Evolutionary conservation across 164 flowering plant genomes (phyloP).

Genomic region (Liriodendron chinense): DNA sequence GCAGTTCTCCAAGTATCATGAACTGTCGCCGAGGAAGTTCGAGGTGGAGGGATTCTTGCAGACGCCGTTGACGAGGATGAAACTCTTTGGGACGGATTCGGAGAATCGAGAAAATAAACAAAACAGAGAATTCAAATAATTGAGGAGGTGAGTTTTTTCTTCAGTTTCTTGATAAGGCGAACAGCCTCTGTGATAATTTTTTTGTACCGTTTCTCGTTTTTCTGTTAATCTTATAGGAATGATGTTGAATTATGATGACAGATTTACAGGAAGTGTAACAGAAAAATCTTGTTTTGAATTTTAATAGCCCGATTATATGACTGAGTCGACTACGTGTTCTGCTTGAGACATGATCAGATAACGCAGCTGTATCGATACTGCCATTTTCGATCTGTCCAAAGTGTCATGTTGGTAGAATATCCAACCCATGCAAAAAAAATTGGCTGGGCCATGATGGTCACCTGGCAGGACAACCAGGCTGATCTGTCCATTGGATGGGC

Average conservation of each 20-base stretch:
- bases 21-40: conserved; percentile 63
- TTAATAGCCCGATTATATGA: neutral
- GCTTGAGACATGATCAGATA: neutral
- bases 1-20: conserved; percentile 64
- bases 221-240: neutral
- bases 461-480: no score
- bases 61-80: conserved; percentile 64
- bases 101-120: conserved; percentile 20
- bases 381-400: no score
- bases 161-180: neutral
- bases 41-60: conserved; percentile 74
- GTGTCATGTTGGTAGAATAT: no score
- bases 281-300: neutral
- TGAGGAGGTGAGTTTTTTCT: conserved; percentile 13
- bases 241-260: neutral
- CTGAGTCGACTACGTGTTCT: no score
- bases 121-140: neutral
- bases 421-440: no score
- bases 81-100: conserved; percentile 47
- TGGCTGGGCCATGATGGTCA: no score
- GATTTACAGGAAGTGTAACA: neutral
- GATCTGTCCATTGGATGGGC: no score
- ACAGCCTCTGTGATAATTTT: neutral
- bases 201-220: neutral
- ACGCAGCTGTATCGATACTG: neutral